Evolutionary conservation across 140 eudicot species (phyloP).

Genomic region (Flaveria floridana): DNA sequence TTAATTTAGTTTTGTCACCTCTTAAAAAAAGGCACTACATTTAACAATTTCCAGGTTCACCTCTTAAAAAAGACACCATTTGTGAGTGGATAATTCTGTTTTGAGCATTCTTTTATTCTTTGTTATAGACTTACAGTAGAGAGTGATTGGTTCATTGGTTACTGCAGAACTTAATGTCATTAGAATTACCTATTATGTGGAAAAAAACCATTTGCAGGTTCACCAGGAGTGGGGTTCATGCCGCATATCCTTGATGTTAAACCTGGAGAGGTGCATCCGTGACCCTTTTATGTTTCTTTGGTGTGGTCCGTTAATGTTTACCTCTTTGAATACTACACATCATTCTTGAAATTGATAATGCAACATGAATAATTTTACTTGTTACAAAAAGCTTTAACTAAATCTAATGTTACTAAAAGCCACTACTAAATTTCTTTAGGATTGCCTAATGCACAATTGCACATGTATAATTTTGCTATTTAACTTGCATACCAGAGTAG

Average conservation of each 20-base stretch:
- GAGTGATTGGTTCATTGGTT: neutral
- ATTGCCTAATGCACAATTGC: neutral
- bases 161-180: neutral
- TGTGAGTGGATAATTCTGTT: neutral
- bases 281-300: slow-evolving; percentile 19
- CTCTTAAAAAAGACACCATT: neutral
- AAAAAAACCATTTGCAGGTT: slow-evolving; percentile 34
- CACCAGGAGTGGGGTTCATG: slow-evolving; percentile 49
- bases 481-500: neutral
- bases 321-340: slow-evolving; percentile 14
- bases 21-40: neutral
- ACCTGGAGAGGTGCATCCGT: slow-evolving; percentile 50
- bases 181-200: slow-evolving; percentile 12
- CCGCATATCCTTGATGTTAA: slow-evolving; percentile 48
- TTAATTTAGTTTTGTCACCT: neutral
- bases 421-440: neutral
- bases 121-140: neutral
- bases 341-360: neutral
- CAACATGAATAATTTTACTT: neutral
- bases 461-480: neutral
- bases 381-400: neutral
- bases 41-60: no score
- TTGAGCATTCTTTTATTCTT: neutral
- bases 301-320: slow-evolving; percentile 7
- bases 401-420: neutral